Evolutionary conservation across 2,329 filamentous ascomycete genomes (phyloP).

Genomic region (Diaporthe nobilis): DNA sequence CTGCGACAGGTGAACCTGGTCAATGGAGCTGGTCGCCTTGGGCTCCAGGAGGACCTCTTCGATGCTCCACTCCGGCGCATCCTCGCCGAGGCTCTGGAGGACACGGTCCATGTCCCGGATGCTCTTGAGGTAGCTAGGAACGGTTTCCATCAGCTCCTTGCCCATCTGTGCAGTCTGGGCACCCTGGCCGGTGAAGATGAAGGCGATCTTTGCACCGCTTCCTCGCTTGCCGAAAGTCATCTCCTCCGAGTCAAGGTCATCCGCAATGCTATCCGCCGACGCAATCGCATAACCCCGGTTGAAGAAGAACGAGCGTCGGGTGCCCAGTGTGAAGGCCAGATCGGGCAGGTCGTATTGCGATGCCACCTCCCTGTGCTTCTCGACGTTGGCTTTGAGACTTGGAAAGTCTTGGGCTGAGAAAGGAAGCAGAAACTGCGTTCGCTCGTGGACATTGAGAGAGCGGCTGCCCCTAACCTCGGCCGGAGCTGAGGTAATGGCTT

Average conservation of each 20-base stretch:
- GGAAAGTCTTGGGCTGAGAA: slow-evolving; percentile 17
- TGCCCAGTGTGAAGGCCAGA: slow-evolving; percentile 10
- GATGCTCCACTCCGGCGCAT: slow-evolving; percentile 48
- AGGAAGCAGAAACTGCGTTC: slow-evolving; percentile 27
- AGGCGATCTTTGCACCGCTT: slow-evolving; percentile 33
- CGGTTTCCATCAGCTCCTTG: slow-evolving; percentile 42
- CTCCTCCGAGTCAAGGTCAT: background rate
- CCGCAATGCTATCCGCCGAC: background rate
- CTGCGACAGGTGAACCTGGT: slow-evolving; percentile 46
- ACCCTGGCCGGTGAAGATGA: slow-evolving; percentile 53
- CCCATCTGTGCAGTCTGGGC: slow-evolving; percentile 50
- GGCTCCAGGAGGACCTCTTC: slow-evolving; percentile 44
- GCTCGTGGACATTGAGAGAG: slow-evolving; percentile 37
- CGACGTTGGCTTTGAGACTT: background rate
- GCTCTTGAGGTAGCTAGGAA: slow-evolving; percentile 42
- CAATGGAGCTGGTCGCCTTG: slow-evolving; percentile 41
- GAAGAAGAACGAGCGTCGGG: background rate
- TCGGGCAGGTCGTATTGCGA: background rate
- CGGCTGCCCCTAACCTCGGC: background rate
- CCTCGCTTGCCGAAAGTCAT: slow-evolving; percentile 1
- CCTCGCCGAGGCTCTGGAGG: background rate
- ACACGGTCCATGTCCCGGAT: background rate
- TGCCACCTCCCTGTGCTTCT: background rate
- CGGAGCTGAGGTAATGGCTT: slow-evolving; percentile 49
- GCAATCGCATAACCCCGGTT: background rate